Base-by-base conservation (phyloP, 805 yeast species). In the Tetrapisispora fleetii region DNA sequence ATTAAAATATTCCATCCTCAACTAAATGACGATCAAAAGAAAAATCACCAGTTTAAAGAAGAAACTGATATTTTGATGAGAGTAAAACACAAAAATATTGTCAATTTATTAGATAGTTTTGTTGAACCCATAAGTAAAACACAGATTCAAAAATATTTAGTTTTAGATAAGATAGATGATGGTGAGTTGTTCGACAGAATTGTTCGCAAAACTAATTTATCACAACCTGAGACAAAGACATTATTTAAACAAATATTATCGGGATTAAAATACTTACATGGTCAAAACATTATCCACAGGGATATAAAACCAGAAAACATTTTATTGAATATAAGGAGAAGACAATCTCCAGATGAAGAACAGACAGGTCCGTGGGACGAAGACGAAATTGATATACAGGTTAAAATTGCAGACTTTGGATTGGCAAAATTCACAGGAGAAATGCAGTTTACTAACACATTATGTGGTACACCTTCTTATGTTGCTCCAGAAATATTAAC, bases 381-480 rank as follows among this genome's bases (percentile, higher is more conserved):
- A 1, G 68, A 76, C 48, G 90, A 84, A 64, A 64, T 74, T 22
- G 80, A 80, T 51, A 75, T 85, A 8, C 67, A 67, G 50, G 88
- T 85, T 10, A 85, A 85, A 59, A 83, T 85, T 45, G 93, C 91
- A 1, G 95, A 85, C 65, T 85, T 85, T 65, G 96, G 96, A 0
- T 54, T 78, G 17, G 77, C 80, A 1, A 72, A 77, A 54, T 67
- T 70, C 43, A 72, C 85, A 40, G 91, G 91, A 7, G 88, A 83
- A 55, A 67, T 79, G 53, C 77, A 80, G 51, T 83, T 83, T 59
- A 83, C 95, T 10, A 80, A 80, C 55, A 85, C 95, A 0, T 64
- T 85, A 38, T 85, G 95, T 67, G 95, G 95, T 1, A 85, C 95
- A 0, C 95, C 95, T 0, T 88, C 91, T 0, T 85, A 85, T 59